Evolutionary conservation across 306 rosid genomes (phyloP), one percentile per base, ranked within the genome.

Genomic region (Alnus rubra): DNA sequence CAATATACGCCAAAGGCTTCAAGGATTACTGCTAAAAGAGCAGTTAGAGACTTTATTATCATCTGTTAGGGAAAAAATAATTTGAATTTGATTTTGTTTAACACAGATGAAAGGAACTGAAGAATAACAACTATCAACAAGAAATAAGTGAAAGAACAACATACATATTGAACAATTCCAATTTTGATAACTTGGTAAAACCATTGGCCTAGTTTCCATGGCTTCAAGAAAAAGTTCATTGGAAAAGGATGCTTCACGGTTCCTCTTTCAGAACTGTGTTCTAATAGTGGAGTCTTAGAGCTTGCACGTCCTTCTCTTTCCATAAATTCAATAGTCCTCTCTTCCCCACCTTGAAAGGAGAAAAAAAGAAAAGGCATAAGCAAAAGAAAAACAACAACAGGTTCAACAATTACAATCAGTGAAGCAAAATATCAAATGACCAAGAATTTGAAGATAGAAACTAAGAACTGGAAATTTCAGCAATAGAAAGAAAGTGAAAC

Each of bases 131-230:
- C 28, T 42, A 75, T 28, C 28, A 69, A 39, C 23, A 68, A 53
- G 62, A 62, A 45, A 47, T 33, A 56, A 69, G 86, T 42, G 71
- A 80, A 59, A 78, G 81, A 44, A 87, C 67, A 84, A 78, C 95
- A 83, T 95, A 95, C 99, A 96, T 96, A 96, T 87, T 96, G 99
- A 83, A 96, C 94, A 79, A 96, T 96, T 83, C 99, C 99, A 56
- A 91, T 81, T 89, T 96, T 93, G 81, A 96, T 87, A 89, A 96
- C 76, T 85, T 89, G 98, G 92, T 93, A 96, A 80, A 96, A 93
- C 86, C 91, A 78, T 65, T 62, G 87, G 64, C 96, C 98, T 81
- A 96, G 94, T 87, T 79, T 90, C 99, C 99, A 96, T 31, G 99
- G 97, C 75, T 91, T 91, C 15, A 96, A 51, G 79, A 96, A 76